Conservation (phyloP, 305 asterid species). For the Fraxinus paxiana region DNA sequence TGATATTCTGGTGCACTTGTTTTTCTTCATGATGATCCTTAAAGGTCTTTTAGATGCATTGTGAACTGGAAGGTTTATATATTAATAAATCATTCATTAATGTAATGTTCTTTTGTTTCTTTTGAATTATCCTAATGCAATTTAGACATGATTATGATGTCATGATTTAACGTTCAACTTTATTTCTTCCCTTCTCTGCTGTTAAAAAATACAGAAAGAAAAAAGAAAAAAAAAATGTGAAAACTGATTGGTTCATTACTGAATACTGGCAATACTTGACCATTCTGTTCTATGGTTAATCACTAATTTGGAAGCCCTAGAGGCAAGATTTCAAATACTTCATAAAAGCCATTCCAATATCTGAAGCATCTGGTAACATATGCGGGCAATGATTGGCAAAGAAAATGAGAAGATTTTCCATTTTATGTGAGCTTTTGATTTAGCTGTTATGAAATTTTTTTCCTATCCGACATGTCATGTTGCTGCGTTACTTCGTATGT, state of each 20-base stretch:
- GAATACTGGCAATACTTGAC: background rate
- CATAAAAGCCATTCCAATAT: background rate
- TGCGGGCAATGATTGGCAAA: background rate
- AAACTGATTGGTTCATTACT: background rate
- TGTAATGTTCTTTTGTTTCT: background rate
- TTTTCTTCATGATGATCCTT: background rate
- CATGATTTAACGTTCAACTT: background rate
- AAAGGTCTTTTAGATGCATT: background rate
- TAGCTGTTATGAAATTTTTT: background rate
- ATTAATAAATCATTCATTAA: background rate
- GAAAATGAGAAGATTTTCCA: background rate
- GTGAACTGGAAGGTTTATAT: background rate
- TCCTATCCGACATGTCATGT: background rate
- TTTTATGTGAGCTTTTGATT: background rate
- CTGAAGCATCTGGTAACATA: background rate
- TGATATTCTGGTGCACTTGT: background rate
- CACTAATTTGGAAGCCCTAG: background rate
- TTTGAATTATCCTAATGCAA: background rate
- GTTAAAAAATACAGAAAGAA: background rate
- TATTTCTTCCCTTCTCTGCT: background rate
- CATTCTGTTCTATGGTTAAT: background rate
- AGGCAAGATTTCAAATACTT: background rate
- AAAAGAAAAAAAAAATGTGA: background rate
- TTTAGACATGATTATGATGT: background rate
- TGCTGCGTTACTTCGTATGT: background rate